phyloP scores from a whole-genome alignment of 2,329 filamentous ascomycete species.

The Fusarium guadeloupense region DNA sequence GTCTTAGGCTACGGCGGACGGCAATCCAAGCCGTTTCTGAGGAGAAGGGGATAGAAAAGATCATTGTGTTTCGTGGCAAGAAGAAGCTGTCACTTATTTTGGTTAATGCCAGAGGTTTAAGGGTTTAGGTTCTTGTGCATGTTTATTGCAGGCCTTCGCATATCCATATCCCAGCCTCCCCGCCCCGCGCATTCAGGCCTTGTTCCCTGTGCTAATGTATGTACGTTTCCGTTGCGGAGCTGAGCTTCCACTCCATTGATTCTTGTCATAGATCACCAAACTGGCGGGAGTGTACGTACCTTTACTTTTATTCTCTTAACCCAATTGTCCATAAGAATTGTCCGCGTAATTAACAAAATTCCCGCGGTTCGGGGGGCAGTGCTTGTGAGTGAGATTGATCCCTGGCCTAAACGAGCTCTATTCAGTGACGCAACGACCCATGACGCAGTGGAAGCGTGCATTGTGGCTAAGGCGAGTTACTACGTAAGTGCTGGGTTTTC shows the following conservation, averaged over 20 bases:
- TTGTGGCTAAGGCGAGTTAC: conserved; percentile 7
- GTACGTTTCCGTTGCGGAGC: conserved; percentile 3
- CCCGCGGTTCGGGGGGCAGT: conserved; percentile 1
- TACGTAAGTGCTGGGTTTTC: too few relatives aligned
- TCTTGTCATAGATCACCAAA: not conserved
- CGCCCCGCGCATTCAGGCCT: not conserved
- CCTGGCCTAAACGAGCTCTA: conserved; percentile 2
- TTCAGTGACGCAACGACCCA: conserved; percentile 30
- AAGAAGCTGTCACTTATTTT: not conserved
- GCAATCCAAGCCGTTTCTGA: conserved; percentile 21
- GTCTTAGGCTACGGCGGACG: conserved; percentile 15
- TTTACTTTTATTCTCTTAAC: not conserved
- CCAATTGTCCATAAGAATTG: too few relatives aligned
- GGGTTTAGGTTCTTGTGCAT: too few relatives aligned
- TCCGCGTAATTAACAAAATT: not conserved
- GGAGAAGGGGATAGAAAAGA: conserved; percentile 9
- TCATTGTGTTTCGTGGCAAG: conserved; percentile 25
- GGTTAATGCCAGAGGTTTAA: not conserved
- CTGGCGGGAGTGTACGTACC: not conserved
- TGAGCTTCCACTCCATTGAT: not conserved
- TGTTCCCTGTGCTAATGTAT: conserved; percentile 5
- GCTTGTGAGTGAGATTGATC: conserved; percentile 23
- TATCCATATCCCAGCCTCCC: not conserved
- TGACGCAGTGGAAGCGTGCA: conserved; percentile 18
- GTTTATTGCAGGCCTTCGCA: too few relatives aligned